Percentiles rank a stretch among this genome's conserved stretches.
Evolutionary conservation across 306 rosid species (phyloP).

Genomic region (Citrullus amarus): DNA sequence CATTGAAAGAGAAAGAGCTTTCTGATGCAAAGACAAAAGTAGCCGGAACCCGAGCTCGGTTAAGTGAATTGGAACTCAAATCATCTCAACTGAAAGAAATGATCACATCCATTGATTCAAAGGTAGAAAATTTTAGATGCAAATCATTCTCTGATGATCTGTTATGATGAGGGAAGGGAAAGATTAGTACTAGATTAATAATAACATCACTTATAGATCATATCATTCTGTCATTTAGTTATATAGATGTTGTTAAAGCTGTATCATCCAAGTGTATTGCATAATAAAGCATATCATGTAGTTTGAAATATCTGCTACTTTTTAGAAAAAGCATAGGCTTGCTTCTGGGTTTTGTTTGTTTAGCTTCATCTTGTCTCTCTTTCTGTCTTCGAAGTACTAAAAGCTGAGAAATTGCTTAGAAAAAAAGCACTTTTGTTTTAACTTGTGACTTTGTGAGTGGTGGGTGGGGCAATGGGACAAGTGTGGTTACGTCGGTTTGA

Average conservation of each 20-base stretch:
- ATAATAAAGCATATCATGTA: neutral
- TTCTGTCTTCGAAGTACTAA: neutral
- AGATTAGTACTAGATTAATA: neutral
- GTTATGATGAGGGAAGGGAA: slow-evolving; percentile 17
- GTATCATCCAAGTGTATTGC: neutral
- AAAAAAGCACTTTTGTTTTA: neutral
- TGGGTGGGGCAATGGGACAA: neutral
- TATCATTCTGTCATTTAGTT: neutral
- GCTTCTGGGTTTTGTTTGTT: neutral
- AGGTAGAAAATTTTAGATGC: slow-evolving; percentile 37
- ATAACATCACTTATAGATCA: neutral
- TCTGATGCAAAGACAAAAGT: slow-evolving; percentile 31
- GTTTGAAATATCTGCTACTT: neutral
- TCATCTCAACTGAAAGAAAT: slow-evolving; percentile 29
- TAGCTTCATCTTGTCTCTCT: neutral
- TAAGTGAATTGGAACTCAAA: slow-evolving; percentile 52
- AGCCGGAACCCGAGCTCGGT: slow-evolving; percentile 35
- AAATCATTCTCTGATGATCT: slow-evolving; percentile 43
- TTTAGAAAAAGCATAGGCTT: neutral
- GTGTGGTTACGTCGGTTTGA: neutral
- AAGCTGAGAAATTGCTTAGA: neutral
- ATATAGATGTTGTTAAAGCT: neutral
- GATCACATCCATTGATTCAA: slow-evolving; percentile 30
- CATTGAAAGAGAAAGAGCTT: slow-evolving; percentile 48
- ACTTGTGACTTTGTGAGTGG: neutral